Percentiles rank a stretch among this genome's conserved stretches.
Conservation (phyloP, 352 stramenopile genomes). For the Pythium aristosporum region DNA sequence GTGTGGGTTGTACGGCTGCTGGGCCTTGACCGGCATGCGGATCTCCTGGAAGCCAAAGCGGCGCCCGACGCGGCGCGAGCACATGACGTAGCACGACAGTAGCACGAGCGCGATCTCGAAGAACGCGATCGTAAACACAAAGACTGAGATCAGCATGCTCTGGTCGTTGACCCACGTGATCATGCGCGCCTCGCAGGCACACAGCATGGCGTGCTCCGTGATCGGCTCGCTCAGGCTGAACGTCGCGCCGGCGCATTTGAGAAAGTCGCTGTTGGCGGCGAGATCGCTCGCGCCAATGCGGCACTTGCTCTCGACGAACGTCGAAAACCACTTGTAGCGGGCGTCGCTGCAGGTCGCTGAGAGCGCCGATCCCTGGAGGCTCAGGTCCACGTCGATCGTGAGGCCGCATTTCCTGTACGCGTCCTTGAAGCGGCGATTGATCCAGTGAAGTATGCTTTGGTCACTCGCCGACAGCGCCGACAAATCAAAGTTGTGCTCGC, state of each 20-base stretch:
- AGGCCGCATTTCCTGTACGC: conserved; percentile 75
- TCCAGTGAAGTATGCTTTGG: conserved; percentile 67
- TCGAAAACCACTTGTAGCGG: conserved; percentile 69
- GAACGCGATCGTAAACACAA: conserved; percentile 76
- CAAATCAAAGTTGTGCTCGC: conserved; percentile 70
- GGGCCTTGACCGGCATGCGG: conserved; percentile 75
- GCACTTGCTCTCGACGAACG: conserved; percentile 73
- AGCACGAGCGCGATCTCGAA: conserved; percentile 79
- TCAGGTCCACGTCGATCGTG: conserved; percentile 62
- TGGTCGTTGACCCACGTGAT: conserved; percentile 82
- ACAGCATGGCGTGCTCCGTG: conserved; percentile 80
- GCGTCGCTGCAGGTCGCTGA: conserved; percentile 54
- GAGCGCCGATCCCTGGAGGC: conserved; percentile 37
- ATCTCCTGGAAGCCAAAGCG: conserved; percentile 83
- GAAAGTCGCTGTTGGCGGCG: conserved; percentile 53
- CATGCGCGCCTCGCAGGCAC: conserved; percentile 76
- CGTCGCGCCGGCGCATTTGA: conserved; percentile 61
- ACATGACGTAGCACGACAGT: conserved; percentile 85
- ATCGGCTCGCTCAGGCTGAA: conserved; percentile 65
- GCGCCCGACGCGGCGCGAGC: conserved; percentile 52
- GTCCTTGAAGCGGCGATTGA: conserved; percentile 75
- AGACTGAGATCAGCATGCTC: conserved; percentile 69
- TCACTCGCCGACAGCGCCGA: conserved; percentile 51
- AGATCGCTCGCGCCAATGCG: conserved; percentile 58
- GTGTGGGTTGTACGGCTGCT: conserved; percentile 78